Evolutionary conservation across 306 rosid genomes (phyloP), one percentile per base, ranked within the genome.

Genomic region (Trifolium subterraneum): DNA sequence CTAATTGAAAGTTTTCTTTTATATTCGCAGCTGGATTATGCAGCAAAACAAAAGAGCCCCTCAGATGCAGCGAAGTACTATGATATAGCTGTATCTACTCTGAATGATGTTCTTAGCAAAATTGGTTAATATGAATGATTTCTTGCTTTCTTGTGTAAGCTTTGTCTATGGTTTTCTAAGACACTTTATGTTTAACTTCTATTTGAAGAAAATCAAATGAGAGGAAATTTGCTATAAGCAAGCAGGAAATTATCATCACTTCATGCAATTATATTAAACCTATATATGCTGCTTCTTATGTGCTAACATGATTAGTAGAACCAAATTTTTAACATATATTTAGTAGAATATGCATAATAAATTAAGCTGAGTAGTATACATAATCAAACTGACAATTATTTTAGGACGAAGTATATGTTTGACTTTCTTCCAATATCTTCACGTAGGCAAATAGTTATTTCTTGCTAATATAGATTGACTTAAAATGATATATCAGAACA

Each of bases 11-110:
- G 10, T 13, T 33, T 72, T 23, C 0, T 39, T 64, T 55, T 19
- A 45, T n/a, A 42, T 22, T 51, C 10, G 68, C 96, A 94, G 98
- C 76, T 95, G 87, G 99, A 95, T 84, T 44, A 92, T 78, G 99
- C 99, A 35, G 99, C 99, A 8, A 95, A 92, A 82, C 78, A 82
- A 14, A 95, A 95, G 96, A 95, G 97, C 88, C 47, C 84, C 63
- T 77, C 96, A 35, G 80, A 88, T 77, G 99, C 99, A 60, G 98
- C 92, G 90, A 95, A 95, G 86, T 95, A 81, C 90, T 95, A 95
- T 78, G 86, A 93, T 12, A 84, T 71, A 52, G 74, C 99, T 44
- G 77, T 88, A 65, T 88, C 99, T 70, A 22, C 88, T 70, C 93
- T 95, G 71, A 95, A 88, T 69, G 87, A 89, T 81, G 99, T 95